Percentiles rank a stretch among this genome's conserved stretches.
Conservation (phyloP, 2,329 filamentous ascomycete genomes). For the Alternaria novae-zelandiae region DNA sequence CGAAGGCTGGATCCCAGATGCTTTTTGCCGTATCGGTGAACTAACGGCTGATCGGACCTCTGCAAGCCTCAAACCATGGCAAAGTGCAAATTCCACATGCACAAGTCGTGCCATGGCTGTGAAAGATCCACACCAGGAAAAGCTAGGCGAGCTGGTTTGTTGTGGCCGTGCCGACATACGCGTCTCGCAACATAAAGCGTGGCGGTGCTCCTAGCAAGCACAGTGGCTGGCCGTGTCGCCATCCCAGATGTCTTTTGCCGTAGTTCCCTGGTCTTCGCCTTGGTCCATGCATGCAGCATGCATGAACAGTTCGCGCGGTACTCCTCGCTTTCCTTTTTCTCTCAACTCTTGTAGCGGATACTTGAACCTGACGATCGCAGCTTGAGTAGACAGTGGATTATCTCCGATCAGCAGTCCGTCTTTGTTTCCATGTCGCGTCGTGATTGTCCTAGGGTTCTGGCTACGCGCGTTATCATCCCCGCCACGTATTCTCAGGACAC, state of each 20-base stretch:
- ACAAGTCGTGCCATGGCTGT: slow-evolving; percentile 8
- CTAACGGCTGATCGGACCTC: slow-evolving; percentile 33
- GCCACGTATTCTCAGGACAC: slow-evolving; percentile 11
- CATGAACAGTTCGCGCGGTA: slow-evolving; percentile 1
- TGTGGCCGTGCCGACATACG: slow-evolving; percentile 10
- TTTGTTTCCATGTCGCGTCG: neutral
- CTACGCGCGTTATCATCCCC: neutral
- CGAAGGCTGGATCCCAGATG: slow-evolving; percentile 31
- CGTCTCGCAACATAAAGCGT: neutral
- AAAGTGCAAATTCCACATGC: slow-evolving; percentile 8
- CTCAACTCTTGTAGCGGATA: neutral
- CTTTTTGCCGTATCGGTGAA: slow-evolving; percentile 30
- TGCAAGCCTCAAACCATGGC: slow-evolving; percentile 17
- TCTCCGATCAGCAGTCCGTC: neutral
- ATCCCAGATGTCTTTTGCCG: neutral
- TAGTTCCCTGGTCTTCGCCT: neutral
- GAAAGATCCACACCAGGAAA: slow-evolving; percentile 12
- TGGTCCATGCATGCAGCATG: neutral
- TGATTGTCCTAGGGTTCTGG: neutral
- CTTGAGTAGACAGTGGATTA: neutral
- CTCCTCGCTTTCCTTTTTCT: neutral
- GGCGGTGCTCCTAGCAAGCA: neutral
- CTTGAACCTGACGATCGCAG: neutral
- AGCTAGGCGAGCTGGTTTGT: neutral
- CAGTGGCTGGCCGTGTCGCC: neutral